A percentile compares a stretch with the other conserved stretches of the same genome.
Evolutionary conservation across 805 yeast species (phyloP).

Genomic region (Ogataea pilisensis): DNA sequence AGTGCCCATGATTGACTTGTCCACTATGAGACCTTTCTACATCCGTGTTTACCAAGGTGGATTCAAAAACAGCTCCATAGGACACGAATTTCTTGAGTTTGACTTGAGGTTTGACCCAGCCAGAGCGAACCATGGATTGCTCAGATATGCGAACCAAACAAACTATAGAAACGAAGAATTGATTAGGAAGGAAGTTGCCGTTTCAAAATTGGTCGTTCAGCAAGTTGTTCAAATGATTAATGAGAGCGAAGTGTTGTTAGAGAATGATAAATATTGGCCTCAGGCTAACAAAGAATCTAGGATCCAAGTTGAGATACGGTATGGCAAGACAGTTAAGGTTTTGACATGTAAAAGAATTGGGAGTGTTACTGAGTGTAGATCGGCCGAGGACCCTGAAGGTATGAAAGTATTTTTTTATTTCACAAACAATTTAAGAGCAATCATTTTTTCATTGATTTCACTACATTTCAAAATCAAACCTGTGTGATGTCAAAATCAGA

Average conservation of each 20-base stretch:
- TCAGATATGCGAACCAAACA: conserved; percentile 42
- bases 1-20: background rate
- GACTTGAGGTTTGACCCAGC: conserved; percentile 14
- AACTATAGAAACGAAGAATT: conserved; percentile 40
- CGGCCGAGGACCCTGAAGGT: conserved; percentile 41
- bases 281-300: conserved; percentile 35
- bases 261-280: conserved; percentile 41
- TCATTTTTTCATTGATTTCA: conserved; percentile 38
- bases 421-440: conserved; percentile 39
- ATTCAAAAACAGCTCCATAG: conserved; percentile 23
- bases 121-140: conserved; percentile 8
- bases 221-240: conserved; percentile 32
- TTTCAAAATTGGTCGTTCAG: conserved; percentile 33
- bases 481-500: too few species aligned
- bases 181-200: conserved; percentile 35
- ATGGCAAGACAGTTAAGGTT: conserved; percentile 31
- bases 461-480: conserved; percentile 38
- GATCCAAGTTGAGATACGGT: conserved; percentile 37
- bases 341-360: conserved; percentile 38
- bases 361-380: conserved; percentile 36
- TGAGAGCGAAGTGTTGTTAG: conserved; percentile 38
- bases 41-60: conserved; percentile 40
- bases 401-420: conserved; percentile 40
- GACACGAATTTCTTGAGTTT: conserved; percentile 41
- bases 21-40: conserved; percentile 23